Percentiles rank a stretch among this genome's conserved stretches.
These are phyloP conservation scores for Coemansia sp. DNA, from an alignment of 192 early-diverging fungal genomes.

Conservation along the genomic window DNA sequence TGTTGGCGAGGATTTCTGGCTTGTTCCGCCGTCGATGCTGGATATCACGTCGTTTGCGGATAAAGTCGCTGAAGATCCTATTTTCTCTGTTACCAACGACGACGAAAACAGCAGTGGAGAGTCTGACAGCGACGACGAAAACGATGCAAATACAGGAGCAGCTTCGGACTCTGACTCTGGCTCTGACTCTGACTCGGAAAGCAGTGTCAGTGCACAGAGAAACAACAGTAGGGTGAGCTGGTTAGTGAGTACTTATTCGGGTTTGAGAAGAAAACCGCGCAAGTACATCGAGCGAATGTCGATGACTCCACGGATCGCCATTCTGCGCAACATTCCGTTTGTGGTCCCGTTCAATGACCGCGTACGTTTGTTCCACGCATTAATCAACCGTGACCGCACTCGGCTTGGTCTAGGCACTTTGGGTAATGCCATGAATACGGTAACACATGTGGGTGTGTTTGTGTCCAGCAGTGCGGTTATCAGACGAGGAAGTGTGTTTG, in stretches of 20 bases:
- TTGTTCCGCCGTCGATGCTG: conserved; percentile 32
- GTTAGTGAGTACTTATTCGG: conserved; percentile 57
- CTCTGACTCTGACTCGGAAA: neutral
- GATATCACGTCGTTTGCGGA: conserved; percentile 52
- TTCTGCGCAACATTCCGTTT: conserved; percentile 87
- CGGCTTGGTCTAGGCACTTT: conserved; percentile 21
- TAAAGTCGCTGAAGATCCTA: conserved; percentile 47
- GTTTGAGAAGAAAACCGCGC: conserved; percentile 23
- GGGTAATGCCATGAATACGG: conserved; percentile 7
- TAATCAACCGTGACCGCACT: conserved; percentile 69
- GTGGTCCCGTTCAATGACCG: conserved; percentile 89
- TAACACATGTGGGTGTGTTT: neutral
- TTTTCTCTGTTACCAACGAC: conserved; percentile 22
- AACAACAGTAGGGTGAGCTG: conserved; percentile 47
- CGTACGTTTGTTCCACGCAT: conserved; percentile 78
- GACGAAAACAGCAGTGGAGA: conserved; percentile 11
- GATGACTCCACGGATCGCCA: conserved; percentile 44
- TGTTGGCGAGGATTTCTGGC: conserved; percentile 48
- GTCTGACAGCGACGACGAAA: neutral
- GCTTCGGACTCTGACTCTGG: neutral
- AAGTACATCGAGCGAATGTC: conserved; percentile 18
- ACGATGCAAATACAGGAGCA: neutral
- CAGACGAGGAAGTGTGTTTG: conserved; percentile 77
- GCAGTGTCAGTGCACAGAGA: neutral
- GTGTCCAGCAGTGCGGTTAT: conserved; percentile 55